Conservation (phyloP, 2,329 filamentous ascomycete genomes). For the Neonectria faginata region DNA sequence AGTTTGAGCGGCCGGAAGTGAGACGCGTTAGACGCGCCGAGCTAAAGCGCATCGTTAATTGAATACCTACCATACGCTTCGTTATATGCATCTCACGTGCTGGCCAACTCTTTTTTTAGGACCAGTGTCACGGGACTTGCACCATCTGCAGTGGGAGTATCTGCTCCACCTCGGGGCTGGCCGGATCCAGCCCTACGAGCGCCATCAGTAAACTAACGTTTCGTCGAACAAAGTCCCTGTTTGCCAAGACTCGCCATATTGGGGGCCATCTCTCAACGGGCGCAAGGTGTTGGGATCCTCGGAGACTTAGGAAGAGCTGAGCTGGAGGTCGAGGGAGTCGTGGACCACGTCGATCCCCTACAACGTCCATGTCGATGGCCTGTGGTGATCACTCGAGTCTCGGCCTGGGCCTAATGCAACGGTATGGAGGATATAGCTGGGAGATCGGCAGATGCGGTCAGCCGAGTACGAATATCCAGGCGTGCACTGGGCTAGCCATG, state of each 20-base stretch:
- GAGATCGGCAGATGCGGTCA: not conserved
- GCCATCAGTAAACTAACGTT: slow-evolving; percentile 7
- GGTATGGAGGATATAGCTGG: not conserved
- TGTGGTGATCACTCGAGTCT: not conserved
- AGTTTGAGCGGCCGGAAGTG: slow-evolving; percentile 20
- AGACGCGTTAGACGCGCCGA: slow-evolving; percentile 46
- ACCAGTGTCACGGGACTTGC: slow-evolving; percentile 25
- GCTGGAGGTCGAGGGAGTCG: not conserved
- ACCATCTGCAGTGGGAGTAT: slow-evolving; percentile 12
- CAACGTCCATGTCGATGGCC: not conserved
- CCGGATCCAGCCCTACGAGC: slow-evolving; percentile 24
- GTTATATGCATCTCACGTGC: slow-evolving; percentile 18
- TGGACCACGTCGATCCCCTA: not conserved
- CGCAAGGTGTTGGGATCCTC: not conserved
- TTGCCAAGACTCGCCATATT: not conserved
- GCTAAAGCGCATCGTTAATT: slow-evolving; percentile 29
- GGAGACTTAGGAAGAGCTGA: too few relatives aligned
- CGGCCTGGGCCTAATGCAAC: not conserved
- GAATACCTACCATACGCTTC: slow-evolving; percentile 7
- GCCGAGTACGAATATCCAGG: not conserved
- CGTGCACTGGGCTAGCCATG: not conserved
- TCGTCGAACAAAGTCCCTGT: not conserved
- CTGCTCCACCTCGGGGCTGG: not conserved
- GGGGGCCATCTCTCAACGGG: not conserved
- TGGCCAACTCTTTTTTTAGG: slow-evolving; percentile 11